Conservation (phyloP, 495 filamentous ascomycete species). For the Amphirosellinia nigrospora region DNA sequence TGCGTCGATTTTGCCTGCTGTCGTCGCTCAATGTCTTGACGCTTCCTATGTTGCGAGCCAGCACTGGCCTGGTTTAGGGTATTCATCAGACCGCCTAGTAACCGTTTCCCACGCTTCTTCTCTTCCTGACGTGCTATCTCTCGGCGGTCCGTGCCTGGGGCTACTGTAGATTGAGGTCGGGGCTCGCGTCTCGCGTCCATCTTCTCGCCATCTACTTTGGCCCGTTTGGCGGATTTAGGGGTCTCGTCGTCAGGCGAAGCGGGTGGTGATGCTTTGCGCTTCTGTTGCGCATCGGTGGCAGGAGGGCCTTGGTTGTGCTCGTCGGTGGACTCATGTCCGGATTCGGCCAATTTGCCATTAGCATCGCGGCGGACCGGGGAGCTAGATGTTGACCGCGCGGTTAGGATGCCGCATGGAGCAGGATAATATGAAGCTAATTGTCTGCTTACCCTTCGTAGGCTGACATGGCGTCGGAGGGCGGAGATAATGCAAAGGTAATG, state of each 20-base stretch:
- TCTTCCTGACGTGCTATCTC: slow-evolving; percentile 70
- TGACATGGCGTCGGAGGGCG: slow-evolving; percentile 29
- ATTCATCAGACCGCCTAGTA: slow-evolving; percentile 88
- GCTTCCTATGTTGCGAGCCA: slow-evolving; percentile 68
- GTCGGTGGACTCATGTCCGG: slow-evolving; percentile 21
- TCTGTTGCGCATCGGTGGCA: slow-evolving; percentile 22
- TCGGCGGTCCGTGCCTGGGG: slow-evolving; percentile 40
- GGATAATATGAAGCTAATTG: slow-evolving; percentile 15
- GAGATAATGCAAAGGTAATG: neutral
- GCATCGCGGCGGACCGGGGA: slow-evolving; percentile 28
- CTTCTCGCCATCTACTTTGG: slow-evolving; percentile 35
- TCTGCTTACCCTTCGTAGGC: slow-evolving; percentile 33
- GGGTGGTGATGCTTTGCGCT: slow-evolving; percentile 38
- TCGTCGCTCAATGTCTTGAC: slow-evolving; percentile 87
- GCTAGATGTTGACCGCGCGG: slow-evolving; percentile 23
- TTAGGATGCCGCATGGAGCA: slow-evolving; percentile 28
- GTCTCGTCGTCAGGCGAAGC: slow-evolving; percentile 21
- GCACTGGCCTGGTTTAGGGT: slow-evolving; percentile 84
- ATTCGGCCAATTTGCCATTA: slow-evolving; percentile 27
- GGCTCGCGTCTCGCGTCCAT: slow-evolving; percentile 34
- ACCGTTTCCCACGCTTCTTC: slow-evolving; percentile 81
- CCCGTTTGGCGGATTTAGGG: slow-evolving; percentile 37
- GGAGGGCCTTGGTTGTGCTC: slow-evolving; percentile 1
- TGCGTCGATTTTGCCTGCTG: slow-evolving; percentile 82
- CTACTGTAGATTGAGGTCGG: slow-evolving; percentile 42